Base-by-base conservation (phyloP, 2,329 filamentous ascomycete genomes). In the Aspergillus sp. region DNA sequence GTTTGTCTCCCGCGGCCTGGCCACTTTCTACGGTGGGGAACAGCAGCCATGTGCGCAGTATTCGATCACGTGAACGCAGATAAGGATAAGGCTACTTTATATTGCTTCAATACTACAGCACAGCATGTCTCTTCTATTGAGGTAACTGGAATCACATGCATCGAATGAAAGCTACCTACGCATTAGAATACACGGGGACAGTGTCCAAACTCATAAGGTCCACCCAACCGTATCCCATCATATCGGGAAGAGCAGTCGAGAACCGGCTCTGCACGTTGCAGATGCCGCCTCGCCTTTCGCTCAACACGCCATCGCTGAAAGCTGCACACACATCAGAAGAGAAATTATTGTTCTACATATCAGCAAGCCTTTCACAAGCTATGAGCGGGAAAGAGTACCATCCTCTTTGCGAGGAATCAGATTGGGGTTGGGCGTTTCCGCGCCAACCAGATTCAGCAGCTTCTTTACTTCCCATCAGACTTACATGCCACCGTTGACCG, bases 111-210 rank as follows among this genome's bases (percentile, higher is more conserved):
- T 2, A 36, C 19, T 23, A 23, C 19, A 42, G 17, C 15, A n/a
- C 5, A 32, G 10, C 30, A 11, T 10, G 30, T 36, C 11, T 36
- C 4, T 36, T 36, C 30, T 36, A 36, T 36, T 15, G 11, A 36
- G 32, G 32, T 36, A 36, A 50, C 11, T 27, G 13, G 8, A 50
- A 50, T 50, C 25, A 50, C 23, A 50, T 30, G 47, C 25, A 50
- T 50, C 2, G n/a, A 59, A 51, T 49, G 42, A 49, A 56, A 54
- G 60, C 62, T 62, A 64, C 65, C 60, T 66, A 69, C 54, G 59
- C 56, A 65, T 58, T 72, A 72, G 58, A 73, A 62, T 73, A 73
- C 70, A 74, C 58, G 63, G 62, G 66, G 64, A 66, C 53, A 32
- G 54, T 65, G 61, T 67, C 68, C 66, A 69, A 71, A 64, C 56